Base-by-base conservation (phyloP, 495 filamentous ascomycete species). In the Penicillium goetzii region DNA sequence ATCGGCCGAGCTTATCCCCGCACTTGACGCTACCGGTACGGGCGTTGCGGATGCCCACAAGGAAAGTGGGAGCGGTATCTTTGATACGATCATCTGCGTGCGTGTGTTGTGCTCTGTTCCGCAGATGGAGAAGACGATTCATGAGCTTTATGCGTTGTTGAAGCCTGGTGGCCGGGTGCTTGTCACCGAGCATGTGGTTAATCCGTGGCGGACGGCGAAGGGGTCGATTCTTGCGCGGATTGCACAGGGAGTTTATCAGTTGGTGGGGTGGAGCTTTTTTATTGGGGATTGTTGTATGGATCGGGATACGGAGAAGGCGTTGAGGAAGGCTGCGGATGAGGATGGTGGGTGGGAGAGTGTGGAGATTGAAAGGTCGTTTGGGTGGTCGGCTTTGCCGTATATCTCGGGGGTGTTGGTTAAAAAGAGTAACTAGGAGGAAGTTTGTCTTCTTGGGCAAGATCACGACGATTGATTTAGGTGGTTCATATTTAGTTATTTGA, bases 41-140 rank as follows among this genome's bases (percentile, higher is more conserved):
- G 56, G 62, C 4, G 50, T 68, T 1, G 56, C 49, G 15, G 67
- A 63, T 25, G 34, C 28, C 26, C 65, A 63, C 15, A 65, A 66
- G 2, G 12, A 2, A 41, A 73, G 67, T n/a, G 85, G 72, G 0
- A 78, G 23, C 12, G 55, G 55, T 6, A 30, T 81, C 25, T 84
- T 91, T 30, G 90, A 93, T 67, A 87, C 85, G 40, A 85, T 92
- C 40, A 78, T 92, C 50, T 85, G 85, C 15, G 77, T 91, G 49
- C 83, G 89, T 11, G 91, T 90, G 52, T 78, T 93, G 5, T 93
- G 90, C 74, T 87, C 85, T 55, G 88, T 92, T 57, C 89, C 89
- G 1, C 76, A 86, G 14, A 84, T 88, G 34, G 78, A 85, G 64
- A 66, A 67, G 12, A 86, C 88, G 49, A 82, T 84, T 17, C 68